Conservation (phyloP, 805 yeast species). For the Candida succiphila region DNA sequence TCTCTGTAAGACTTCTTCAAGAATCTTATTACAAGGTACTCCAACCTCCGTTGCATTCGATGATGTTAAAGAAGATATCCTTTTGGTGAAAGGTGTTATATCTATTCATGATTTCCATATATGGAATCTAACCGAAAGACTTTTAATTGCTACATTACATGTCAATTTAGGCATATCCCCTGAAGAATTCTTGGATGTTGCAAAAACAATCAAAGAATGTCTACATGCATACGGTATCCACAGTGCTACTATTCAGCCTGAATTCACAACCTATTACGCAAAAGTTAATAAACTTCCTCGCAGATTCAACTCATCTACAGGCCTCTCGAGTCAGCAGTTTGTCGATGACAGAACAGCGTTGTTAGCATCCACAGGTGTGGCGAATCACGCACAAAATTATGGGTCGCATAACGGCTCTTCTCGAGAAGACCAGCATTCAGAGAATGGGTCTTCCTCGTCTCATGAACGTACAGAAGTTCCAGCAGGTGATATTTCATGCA, state of each 20-base stretch:
- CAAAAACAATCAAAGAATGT: conserved; percentile 65
- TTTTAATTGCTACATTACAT: conserved; percentile 82
- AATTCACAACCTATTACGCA: conserved; percentile 40
- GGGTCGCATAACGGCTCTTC: background rate
- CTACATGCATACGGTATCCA: conserved; percentile 81
- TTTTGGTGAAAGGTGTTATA: conserved; percentile 58
- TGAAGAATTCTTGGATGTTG: conserved; percentile 59
- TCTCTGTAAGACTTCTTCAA: conserved; percentile 74
- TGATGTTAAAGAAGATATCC: conserved; percentile 58
- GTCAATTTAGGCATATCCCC: conserved; percentile 61
- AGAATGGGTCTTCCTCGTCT: no score
- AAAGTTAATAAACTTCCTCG: conserved; percentile 19
- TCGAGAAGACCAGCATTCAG: background rate
- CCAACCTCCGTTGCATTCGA: conserved; percentile 78
- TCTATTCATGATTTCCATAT: conserved; percentile 93
- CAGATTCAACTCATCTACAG: conserved; percentile 10
- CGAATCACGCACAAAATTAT: background rate
- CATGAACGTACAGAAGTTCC: no score
- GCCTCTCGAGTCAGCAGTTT: background rate
- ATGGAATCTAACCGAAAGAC: conserved; percentile 88
- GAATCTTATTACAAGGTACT: conserved; percentile 85
- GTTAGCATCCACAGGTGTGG: no score
- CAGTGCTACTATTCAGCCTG: conserved; percentile 95
- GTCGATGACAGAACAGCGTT: background rate
- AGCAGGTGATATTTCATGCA: conserved; percentile 22